phyloP scores from a whole-genome alignment of 805 yeast species.

The Scheffersomyces coipomensis region DNA sequence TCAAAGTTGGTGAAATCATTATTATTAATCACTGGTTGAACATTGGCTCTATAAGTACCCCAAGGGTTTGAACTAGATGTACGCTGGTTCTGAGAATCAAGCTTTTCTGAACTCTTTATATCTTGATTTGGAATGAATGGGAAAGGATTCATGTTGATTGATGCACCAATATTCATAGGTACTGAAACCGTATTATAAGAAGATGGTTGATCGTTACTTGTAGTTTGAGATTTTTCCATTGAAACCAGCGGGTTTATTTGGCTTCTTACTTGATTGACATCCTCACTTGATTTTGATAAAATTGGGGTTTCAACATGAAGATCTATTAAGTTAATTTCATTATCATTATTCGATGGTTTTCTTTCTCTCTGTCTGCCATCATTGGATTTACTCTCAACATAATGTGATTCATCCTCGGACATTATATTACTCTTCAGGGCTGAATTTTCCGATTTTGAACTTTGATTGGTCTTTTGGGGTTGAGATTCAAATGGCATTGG shows the following conservation, averaged over 20 bases:
- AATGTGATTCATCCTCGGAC: background rate
- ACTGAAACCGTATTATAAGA: background rate
- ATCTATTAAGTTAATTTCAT: background rate
- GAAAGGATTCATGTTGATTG: background rate
- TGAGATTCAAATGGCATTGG: conserved; percentile 4
- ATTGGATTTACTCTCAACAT: background rate
- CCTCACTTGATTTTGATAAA: background rate
- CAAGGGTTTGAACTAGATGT: background rate
- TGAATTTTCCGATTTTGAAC: background rate
- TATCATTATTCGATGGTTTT: background rate
- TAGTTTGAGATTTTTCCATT: background rate
- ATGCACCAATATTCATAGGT: background rate
- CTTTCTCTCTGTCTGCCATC: background rate
- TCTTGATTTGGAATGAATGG: background rate
- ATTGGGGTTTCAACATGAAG: background rate
- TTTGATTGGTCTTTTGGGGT: conserved; percentile 1
- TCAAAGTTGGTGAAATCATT: background rate
- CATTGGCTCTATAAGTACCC: background rate
- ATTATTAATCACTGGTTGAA: background rate
- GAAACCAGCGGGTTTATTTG: too few relatives aligned
- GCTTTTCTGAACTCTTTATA: background rate
- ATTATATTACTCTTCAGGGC: background rate
- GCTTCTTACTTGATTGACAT: background rate
- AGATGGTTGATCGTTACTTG: background rate
- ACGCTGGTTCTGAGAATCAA: background rate